Evolutionary conservation across 164 flowering plant genomes (phyloP).

Genomic region (Magnolia sinica): DNA sequence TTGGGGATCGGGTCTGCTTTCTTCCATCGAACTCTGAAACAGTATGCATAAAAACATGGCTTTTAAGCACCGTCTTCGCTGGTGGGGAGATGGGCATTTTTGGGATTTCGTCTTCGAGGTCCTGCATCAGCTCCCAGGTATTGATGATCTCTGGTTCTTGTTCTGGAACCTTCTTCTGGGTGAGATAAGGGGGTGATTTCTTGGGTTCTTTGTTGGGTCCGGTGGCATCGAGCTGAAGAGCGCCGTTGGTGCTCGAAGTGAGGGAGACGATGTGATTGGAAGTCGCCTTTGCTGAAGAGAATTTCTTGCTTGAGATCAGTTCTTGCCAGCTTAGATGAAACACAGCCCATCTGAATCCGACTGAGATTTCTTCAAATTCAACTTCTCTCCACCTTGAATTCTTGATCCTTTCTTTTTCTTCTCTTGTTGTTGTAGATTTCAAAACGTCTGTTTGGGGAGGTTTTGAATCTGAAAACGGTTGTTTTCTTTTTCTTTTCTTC

Average conservation of each 20-base stretch:
- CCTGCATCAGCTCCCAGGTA: conserved; percentile 86
- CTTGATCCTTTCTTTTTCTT: too few relatives aligned
- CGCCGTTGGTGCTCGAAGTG: conserved; percentile 83
- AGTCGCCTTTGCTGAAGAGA: conserved; percentile 30
- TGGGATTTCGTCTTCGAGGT: conserved; percentile 45
- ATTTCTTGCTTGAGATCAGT: conserved; percentile 41
- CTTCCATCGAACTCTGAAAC: conserved; percentile 33
- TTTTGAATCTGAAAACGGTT: conserved; percentile 13
- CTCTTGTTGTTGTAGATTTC: not conserved
- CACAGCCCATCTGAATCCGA: conserved; percentile 68
- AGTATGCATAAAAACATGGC: conserved; percentile 3
- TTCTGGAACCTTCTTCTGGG: conserved; percentile 15
- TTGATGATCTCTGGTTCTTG: conserved; percentile 70
- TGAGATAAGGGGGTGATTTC: conserved; percentile 30
- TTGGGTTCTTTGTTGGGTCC: conserved; percentile 18
- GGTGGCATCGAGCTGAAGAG: conserved; percentile 52
- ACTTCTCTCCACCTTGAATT: not conserved
- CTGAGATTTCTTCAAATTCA: not conserved
- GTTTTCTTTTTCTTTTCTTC: not conserved
- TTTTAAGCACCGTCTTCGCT: conserved; percentile 48
- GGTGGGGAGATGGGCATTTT: conserved; percentile 23
- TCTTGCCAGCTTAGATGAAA: conserved; percentile 61
- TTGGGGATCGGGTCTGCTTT: conserved; percentile 47
- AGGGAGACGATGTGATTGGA: conserved; percentile 79
- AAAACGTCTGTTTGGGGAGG: not conserved